Percentiles rank a stretch among this genome's conserved stretches.
Conservation (phyloP, 768 basidiomycete species). For the Kwoniella newhampshirensis region DNA sequence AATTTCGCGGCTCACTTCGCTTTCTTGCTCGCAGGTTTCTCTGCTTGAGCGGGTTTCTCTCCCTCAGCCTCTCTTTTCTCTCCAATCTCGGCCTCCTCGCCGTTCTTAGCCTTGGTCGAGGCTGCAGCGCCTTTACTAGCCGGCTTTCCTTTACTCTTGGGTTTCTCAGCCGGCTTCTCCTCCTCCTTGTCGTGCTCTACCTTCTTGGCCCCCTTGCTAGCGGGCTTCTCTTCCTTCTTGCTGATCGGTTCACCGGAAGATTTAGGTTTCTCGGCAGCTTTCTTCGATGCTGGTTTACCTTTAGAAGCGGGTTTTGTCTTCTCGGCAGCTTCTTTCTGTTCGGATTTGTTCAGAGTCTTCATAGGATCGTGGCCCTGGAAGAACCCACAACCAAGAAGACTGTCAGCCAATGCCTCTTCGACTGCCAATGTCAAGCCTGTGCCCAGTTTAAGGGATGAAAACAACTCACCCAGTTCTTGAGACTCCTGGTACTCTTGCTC, state of each 20-base stretch:
- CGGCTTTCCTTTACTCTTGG: slow-evolving; percentile 12
- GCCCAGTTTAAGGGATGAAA: no score
- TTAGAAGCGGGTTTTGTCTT: slow-evolving; percentile 12
- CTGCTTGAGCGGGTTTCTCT: slow-evolving; percentile 5
- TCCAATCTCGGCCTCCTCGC: slow-evolving; percentile 16
- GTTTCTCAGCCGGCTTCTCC: slow-evolving; percentile 13
- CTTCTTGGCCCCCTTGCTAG: slow-evolving; percentile 13
- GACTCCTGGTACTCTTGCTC: slow-evolving; percentile 48
- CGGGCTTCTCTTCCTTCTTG: slow-evolving; percentile 30
- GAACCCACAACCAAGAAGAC: neutral
- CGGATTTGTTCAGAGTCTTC: slow-evolving; percentile 29
- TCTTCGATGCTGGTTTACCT: slow-evolving; percentile 18
- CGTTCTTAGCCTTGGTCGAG: slow-evolving; percentile 18
- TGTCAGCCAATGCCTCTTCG: neutral
- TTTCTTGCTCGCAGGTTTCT: slow-evolving; percentile 44
- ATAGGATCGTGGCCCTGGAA: slow-evolving; percentile 48
- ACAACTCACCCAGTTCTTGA: slow-evolving; percentile 51
- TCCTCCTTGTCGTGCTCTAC: slow-evolving; percentile 17
- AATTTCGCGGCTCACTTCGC: slow-evolving; percentile 36
- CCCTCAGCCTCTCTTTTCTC: slow-evolving; percentile 10
- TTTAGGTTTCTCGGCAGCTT: slow-evolving; percentile 18
- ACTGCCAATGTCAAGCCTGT: no score
- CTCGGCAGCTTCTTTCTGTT: slow-evolving; percentile 10
- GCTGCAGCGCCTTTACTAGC: slow-evolving; percentile 17
- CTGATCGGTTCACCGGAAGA: slow-evolving; percentile 11